Conservation (phyloP, 257 asterid species). For the Agastache rugosa region DNA sequence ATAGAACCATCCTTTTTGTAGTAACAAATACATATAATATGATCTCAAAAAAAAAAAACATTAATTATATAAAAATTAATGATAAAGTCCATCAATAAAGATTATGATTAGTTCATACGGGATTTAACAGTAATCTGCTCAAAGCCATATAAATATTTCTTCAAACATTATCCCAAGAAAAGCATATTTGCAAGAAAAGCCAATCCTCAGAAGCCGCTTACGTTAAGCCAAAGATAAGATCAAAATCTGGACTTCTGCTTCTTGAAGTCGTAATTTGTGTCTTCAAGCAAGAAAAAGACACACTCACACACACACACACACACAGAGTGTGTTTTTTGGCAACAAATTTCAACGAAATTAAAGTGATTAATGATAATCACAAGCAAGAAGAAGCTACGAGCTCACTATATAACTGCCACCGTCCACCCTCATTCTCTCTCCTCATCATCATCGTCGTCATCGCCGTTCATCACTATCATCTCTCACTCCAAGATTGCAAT, state of each 20-base stretch:
- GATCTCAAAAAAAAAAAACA: too few relatives aligned
- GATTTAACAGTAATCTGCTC: conserved; percentile 1
- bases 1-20: too few relatives aligned
- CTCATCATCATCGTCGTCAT: conserved; percentile 16
- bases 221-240: conserved; percentile 57
- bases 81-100: too few relatives aligned
- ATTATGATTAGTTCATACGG: too few relatives aligned
- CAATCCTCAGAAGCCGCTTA: conserved; percentile 32
- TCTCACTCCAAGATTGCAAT: conserved; percentile 25
- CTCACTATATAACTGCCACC: conserved; percentile 56
- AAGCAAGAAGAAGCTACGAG: conserved; percentile 36
- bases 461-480: background rate
- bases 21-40: too few relatives aligned
- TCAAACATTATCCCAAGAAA: conserved; percentile 3
- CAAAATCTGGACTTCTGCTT: conserved; percentile 38
- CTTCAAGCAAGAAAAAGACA: conserved; percentile 47
- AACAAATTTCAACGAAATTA: conserved; percentile 30
- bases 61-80: too few relatives aligned
- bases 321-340: conserved; percentile 35
- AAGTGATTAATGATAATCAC: conserved; percentile 36
- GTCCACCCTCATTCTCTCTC: conserved; percentile 11
- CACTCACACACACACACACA: conserved; percentile 23
- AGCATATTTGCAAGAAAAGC: conserved; percentile 11
- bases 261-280: conserved; percentile 13
- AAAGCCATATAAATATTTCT: background rate